A percentile compares a stretch with the other conserved stretches of the same genome.
These are phyloP conservation scores for Fragaria vesca DNA, from an alignment of 306 rosid genomes.

Conservation along the genomic window DNA sequence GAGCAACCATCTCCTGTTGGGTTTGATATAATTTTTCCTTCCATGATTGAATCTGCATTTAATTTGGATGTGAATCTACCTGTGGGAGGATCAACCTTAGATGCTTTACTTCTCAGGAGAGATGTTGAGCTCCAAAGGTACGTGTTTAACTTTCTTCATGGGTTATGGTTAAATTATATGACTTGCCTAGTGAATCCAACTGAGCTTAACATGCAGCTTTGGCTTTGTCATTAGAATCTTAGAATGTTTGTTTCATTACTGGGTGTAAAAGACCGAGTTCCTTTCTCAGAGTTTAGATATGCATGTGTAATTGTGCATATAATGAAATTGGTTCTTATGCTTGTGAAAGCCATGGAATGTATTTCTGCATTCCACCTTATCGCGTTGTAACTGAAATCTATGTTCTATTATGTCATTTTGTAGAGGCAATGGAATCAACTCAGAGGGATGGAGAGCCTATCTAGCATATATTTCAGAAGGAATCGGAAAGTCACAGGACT, in stretches of 20 bases:
- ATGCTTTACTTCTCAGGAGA: slow-evolving; percentile 50
- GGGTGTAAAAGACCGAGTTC: neutral
- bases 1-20: slow-evolving; percentile 67
- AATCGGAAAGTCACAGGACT: slow-evolving; percentile 47
- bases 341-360: neutral
- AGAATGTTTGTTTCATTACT: neutral
- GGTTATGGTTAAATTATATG: neutral
- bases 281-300: neutral
- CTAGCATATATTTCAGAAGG: slow-evolving; percentile 81
- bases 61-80: slow-evolving; percentile 52
- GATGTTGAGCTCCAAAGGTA: slow-evolving; percentile 62
- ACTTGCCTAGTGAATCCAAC: neutral
- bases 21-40: slow-evolving; percentile 66
- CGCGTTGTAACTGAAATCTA: slow-evolving; percentile 14
- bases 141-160: neutral
- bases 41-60: slow-evolving; percentile 55
- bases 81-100: slow-evolving; percentile 37
- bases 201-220: neutral
- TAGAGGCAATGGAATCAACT: slow-evolving; percentile 48
- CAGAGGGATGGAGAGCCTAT: slow-evolving; percentile 68
- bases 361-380: neutral
- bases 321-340: slow-evolving; percentile 5
- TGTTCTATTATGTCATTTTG: slow-evolving; percentile 4
- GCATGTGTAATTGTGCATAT: no score
- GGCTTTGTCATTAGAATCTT: neutral